Percentiles rank a stretch among this genome's conserved stretches.
Conservation (phyloP, 495 filamentous ascomycete genomes). For the Chaetomium tenue region DNA sequence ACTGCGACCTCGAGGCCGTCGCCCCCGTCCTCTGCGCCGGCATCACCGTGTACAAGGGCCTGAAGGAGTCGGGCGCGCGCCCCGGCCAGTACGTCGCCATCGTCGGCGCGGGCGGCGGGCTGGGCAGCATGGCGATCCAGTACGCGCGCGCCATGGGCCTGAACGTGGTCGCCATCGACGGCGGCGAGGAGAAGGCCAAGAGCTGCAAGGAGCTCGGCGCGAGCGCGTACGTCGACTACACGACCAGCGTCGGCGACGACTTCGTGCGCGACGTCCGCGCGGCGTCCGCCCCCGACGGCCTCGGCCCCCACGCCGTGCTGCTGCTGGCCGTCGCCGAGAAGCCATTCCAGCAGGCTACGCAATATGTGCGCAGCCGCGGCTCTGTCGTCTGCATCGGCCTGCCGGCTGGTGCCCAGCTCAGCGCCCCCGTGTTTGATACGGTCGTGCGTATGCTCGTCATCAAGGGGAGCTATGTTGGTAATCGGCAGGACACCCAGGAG, state of each 20-base stretch:
- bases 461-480: slow-evolving; percentile 91
- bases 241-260: slow-evolving; percentile 62
- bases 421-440: slow-evolving; percentile 80
- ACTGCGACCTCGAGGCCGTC: slow-evolving; percentile 69
- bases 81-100: slow-evolving; percentile 81
- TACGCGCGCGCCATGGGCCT: slow-evolving; percentile 90
- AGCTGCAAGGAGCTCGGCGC: slow-evolving; percentile 70
- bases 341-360: slow-evolving; percentile 88
- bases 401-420: slow-evolving; percentile 72
- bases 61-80: slow-evolving; percentile 74
- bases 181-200: slow-evolving; percentile 70
- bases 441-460: slow-evolving; percentile 87
- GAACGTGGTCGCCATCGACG: slow-evolving; percentile 72
- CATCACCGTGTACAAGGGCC: slow-evolving; percentile 89
- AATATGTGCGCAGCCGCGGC: slow-evolving; percentile 77
- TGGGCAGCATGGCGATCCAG: slow-evolving; percentile 79
- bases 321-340: slow-evolving; percentile 81
- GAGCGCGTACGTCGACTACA: slow-evolving; percentile 73
- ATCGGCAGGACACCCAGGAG: slow-evolving; percentile 78
- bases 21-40: slow-evolving; percentile 84
- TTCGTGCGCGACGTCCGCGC: slow-evolving; percentile 75
- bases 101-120: slow-evolving; percentile 83
- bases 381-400: slow-evolving; percentile 82
- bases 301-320: slow-evolving; percentile 85
- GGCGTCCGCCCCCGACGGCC: slow-evolving; percentile 68